These are phyloP conservation scores for Hypoxylon sp. DNA, from an alignment of 2,329 filamentous ascomycete species.

Conservation along the genomic window DNA sequence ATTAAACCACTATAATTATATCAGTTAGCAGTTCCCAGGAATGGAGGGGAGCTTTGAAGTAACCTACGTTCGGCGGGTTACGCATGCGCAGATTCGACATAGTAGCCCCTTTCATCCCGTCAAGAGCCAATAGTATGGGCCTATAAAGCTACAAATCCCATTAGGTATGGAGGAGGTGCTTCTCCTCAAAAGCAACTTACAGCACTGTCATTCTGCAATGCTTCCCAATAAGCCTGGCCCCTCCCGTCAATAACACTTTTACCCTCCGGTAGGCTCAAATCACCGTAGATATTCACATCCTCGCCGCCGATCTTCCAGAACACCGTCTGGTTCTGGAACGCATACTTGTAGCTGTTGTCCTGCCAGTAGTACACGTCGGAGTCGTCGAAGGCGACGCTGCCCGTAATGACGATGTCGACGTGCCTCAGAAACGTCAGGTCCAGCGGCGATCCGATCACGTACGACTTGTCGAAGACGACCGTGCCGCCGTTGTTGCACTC, in stretches of 20 bases:
- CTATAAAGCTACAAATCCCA: conserved; percentile 58
- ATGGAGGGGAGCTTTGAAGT: not conserved
- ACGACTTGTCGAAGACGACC: conserved; percentile 69
- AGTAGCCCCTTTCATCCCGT: conserved; percentile 67
- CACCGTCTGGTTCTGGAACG: conserved; percentile 72
- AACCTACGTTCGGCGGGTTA: conserved; percentile 60
- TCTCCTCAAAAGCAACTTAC: conserved; percentile 18
- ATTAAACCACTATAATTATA: conserved; percentile 69
- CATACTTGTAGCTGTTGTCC: conserved; percentile 70
- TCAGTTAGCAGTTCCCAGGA: conserved; percentile 8
- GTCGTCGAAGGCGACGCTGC: conserved; percentile 71
- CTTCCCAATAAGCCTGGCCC: conserved; percentile 73
- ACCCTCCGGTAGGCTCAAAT: conserved; percentile 44
- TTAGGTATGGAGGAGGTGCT: not conserved
- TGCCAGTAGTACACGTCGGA: conserved; percentile 76
- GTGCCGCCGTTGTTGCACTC: conserved; percentile 73
- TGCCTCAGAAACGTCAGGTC: conserved; percentile 73
- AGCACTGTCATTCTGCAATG: conserved; percentile 55
- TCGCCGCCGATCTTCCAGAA: conserved; percentile 61
- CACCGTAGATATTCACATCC: conserved; percentile 74
- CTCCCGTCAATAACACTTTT: conserved; percentile 66
- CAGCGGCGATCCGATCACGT: conserved; percentile 72
- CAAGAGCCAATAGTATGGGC: conserved; percentile 68
- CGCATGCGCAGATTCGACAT: conserved; percentile 71
- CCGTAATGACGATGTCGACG: conserved; percentile 69